phyloP scores from a whole-genome alignment of 768 basidiomycete genomes.

The Crepidotus variabilis region DNA sequence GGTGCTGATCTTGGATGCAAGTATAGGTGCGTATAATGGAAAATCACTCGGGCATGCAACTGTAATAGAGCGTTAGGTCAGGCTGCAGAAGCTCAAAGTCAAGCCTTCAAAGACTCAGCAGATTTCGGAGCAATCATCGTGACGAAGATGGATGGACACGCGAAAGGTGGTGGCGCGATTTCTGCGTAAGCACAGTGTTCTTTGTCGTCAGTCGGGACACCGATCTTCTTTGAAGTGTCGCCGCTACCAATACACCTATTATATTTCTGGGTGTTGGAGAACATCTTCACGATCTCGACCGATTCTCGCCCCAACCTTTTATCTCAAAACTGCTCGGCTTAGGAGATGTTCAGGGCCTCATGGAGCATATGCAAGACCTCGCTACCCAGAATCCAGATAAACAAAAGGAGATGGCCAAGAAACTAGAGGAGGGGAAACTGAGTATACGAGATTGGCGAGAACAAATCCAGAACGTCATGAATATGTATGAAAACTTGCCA shows the following conservation, averaged over 20 bases:
- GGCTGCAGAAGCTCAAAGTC: conserved; percentile 94
- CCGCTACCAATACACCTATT: conserved; percentile 97
- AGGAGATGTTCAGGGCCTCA: conserved; percentile 94
- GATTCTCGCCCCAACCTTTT: conserved; percentile 94
- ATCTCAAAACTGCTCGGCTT: conserved; percentile 94
- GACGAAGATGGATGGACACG: conserved; percentile 99
- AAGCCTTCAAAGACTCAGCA: conserved; percentile 96
- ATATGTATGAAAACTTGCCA: conserved; percentile 58
- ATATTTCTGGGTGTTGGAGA: conserved; percentile 98
- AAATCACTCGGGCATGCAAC: background rate
- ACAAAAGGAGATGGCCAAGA: conserved; percentile 97
- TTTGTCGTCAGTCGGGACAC: conserved; percentile 2
- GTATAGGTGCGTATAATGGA: conserved; percentile 63
- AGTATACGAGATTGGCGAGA: conserved; percentile 98
- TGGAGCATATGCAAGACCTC: conserved; percentile 98
- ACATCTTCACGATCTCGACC: conserved; percentile 95
- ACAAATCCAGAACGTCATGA: conserved; percentile 97
- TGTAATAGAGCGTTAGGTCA: conserved; percentile 53
- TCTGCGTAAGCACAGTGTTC: conserved; percentile 74
- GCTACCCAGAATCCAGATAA: conserved; percentile 92
- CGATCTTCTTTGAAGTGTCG: conserved; percentile 57
- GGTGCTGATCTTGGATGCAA: conserved; percentile 91
- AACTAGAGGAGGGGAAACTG: conserved; percentile 94
- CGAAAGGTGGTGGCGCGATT: conserved; percentile 98
- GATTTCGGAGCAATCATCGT: conserved; percentile 99